These are phyloP conservation scores for Aureobasidium sp. DNA, from an alignment of 2,329 filamentous ascomycete genomes.

Conservation along the genomic window DNA sequence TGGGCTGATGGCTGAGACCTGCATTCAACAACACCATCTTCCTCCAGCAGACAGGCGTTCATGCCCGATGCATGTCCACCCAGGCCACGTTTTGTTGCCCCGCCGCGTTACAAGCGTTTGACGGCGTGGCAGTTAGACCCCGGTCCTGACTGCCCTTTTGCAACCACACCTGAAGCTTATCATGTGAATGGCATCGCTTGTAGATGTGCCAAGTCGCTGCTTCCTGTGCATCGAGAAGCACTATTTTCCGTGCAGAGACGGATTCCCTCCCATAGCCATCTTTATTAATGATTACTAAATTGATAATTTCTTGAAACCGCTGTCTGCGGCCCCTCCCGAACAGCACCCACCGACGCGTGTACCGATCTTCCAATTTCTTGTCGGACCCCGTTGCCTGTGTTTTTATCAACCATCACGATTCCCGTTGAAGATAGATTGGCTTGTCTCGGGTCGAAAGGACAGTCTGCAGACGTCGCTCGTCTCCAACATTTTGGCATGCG, in stretches of 20 bases:
- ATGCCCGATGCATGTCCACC: slow-evolving; percentile 9
- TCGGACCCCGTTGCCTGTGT: slow-evolving; percentile 6
- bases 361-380: background rate
- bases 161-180: background rate
- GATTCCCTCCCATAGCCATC: background rate
- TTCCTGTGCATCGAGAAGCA: background rate
- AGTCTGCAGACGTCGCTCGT: slow-evolving; percentile 4
- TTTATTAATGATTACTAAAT: background rate
- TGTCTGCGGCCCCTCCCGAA: slow-evolving; percentile 8
- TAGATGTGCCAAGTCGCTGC: background rate
- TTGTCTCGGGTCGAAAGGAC: background rate
- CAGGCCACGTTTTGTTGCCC: slow-evolving; percentile 12
- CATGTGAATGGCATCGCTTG: background rate
- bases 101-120: slow-evolving; percentile 8
- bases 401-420: slow-evolving; percentile 6
- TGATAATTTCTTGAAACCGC: background rate
- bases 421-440: slow-evolving; percentile 8
- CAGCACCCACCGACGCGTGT: slow-evolving; percentile 1
- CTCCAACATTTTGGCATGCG: background rate
- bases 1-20: background rate
- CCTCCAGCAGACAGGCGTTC: background rate
- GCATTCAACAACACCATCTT: background rate
- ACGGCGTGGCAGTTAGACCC: slow-evolving; percentile 13
- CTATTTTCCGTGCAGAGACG: background rate
- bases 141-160: background rate